Percentiles rank a stretch among this genome's conserved stretches.
Conservation (phyloP, 1,284 basidiomycete genomes). For the Schizopora paradoxa region DNA sequence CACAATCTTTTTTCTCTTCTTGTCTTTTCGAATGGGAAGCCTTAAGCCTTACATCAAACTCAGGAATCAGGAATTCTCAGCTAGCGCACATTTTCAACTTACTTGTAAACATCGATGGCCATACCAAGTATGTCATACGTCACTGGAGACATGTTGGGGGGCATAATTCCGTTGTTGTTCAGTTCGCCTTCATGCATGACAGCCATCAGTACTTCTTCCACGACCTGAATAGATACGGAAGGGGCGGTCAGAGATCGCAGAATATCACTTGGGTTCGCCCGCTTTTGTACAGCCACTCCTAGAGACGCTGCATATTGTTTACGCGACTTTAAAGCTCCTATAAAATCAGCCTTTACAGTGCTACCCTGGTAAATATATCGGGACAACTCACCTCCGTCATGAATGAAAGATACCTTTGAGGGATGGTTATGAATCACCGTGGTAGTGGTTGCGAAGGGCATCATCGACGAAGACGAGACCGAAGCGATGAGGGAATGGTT, state of each 20-base stretch:
- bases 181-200: constrained; percentile 17
- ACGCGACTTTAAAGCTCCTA: constrained; percentile 19
- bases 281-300: constrained; percentile 19
- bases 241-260: constrained; percentile 21
- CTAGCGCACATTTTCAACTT: constrained; percentile 17
- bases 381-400: constrained; percentile 16
- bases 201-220: constrained; percentile 20
- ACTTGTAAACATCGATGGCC: constrained; percentile 55
- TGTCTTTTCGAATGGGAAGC: constrained; percentile 23
- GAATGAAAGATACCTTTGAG: constrained; percentile 18
- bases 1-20: constrained; percentile 35
- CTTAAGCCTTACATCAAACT: neutral
- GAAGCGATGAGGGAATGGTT: constrained; percentile 51
- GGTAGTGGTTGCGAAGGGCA: constrained; percentile 30
- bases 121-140: constrained; percentile 47
- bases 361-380: neutral
- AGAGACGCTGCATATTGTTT: constrained; percentile 17
- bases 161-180: constrained; percentile 29
- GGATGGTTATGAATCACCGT: constrained; percentile 38
- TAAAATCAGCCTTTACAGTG: neutral
- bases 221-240: constrained; percentile 13
- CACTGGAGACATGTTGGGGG: constrained; percentile 29
- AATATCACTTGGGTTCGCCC: constrained; percentile 21
- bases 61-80: neutral
- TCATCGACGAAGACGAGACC: constrained; percentile 31